Conservation (phyloP, 78 protist species). For the Dictyostelium purpureum region DNA sequence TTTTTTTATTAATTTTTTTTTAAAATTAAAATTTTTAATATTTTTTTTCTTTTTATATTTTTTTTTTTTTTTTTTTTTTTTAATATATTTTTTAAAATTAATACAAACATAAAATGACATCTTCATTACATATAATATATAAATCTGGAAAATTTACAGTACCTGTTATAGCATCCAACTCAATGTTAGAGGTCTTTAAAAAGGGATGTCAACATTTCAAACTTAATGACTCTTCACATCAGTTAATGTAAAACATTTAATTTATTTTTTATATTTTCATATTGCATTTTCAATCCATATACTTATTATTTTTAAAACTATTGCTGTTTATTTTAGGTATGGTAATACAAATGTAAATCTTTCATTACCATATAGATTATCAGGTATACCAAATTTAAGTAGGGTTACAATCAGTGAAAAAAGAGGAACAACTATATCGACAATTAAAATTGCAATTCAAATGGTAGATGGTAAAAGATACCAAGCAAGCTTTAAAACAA, state of each 20-base stretch:
- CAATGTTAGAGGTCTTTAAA: constrained; percentile 25
- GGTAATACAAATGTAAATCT: constrained; percentile 16
- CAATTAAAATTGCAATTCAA: constrained; percentile 50
- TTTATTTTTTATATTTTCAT: not conserved
- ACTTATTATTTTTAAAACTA: not conserved
- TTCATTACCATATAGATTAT: constrained; percentile 56
- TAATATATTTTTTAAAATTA: too few relatives aligned
- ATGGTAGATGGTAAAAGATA: constrained; percentile 23
- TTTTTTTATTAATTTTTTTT: too few relatives aligned
- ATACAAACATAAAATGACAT: not conserved
- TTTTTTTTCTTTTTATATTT: too few relatives aligned
- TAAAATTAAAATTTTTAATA: too few relatives aligned
- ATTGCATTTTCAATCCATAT: not conserved
- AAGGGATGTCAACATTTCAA: constrained; percentile 26
- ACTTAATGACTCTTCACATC: not conserved
- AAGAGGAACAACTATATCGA: not conserved
- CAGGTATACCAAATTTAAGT: constrained; percentile 62
- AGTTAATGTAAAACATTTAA: not conserved
- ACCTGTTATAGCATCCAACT: constrained; percentile 12
- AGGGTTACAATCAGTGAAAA: constrained; percentile 37
- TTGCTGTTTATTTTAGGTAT: not conserved
- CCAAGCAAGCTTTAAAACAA: constrained; percentile 23
- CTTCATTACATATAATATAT: constrained; percentile 42
- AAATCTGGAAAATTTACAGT: constrained; percentile 15
- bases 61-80: too few relatives aligned